Evolutionary conservation across 768 basidiomycete genomes (phyloP).

Genomic region (Termitomyces sp.): DNA sequence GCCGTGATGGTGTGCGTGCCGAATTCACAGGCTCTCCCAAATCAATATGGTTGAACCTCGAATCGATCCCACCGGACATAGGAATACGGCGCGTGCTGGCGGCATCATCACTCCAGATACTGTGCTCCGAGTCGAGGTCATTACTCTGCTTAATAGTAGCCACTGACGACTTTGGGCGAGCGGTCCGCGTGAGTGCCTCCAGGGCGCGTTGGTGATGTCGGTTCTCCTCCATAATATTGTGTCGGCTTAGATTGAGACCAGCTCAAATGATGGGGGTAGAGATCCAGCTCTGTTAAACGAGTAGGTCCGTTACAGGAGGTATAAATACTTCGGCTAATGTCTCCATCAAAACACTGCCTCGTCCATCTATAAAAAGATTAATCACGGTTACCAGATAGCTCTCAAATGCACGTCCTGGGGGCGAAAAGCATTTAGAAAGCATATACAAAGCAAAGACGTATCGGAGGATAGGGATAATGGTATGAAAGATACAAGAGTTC

Average conservation of each 20-base stretch:
- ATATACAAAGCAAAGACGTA: background rate
- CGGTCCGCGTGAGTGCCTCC: conserved; percentile 16
- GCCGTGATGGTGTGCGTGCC: conserved; percentile 4
- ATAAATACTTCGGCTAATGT: conserved; percentile 4
- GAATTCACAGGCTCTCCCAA: conserved; percentile 5
- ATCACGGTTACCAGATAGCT: background rate
- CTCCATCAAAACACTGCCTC: conserved; percentile 1
- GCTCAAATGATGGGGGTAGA: conserved; percentile 17
- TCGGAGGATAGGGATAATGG: background rate
- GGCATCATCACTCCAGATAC: conserved; percentile 15
- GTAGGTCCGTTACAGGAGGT: background rate
- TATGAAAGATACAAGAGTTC: background rate
- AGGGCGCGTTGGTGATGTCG: conserved; percentile 20
- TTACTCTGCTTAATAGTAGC: background rate
- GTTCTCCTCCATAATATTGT: conserved; percentile 14
- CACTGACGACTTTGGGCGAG: conserved; percentile 3
- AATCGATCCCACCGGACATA: conserved; percentile 11
- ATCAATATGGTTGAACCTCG: conserved; percentile 12
- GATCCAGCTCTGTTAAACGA: conserved; percentile 17
- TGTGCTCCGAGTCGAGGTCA: conserved; percentile 10
- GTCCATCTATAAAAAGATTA: no score
- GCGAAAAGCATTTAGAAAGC: background rate
- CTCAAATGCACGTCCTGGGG: background rate
- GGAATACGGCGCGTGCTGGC: conserved; percentile 11
- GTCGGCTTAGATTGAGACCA: conserved; percentile 17